Evolutionary conservation across 192 early-diverging fungal genomes (phyloP), one percentile per base, ranked within the genome.

Genomic region (Umbelopsis vinacea): DNA sequence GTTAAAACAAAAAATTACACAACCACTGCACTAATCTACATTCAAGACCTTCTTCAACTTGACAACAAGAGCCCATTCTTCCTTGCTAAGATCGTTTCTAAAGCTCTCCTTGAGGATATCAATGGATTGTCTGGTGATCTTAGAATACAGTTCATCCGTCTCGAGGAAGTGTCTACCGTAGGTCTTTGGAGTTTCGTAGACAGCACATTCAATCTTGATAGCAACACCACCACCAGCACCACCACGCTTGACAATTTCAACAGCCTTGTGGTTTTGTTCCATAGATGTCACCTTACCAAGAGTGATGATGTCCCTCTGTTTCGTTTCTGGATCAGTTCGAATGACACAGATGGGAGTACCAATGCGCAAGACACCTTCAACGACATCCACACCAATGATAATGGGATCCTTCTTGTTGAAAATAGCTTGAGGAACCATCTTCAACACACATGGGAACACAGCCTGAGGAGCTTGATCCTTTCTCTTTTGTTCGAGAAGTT

Each of bases 331-430:
- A 47, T 92, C 90, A 15, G 88, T 78, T 52, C 90, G 88, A 21
- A 94, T 84, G 3, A 97, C 96, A 78, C 94, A 97, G 22, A 99
- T 74, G 7, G 98, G 98, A 0, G 98, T 99, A 40, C 95, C 96
- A 4, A 88, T 71, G 60, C 92, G 90, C 74, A 99, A 85, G 67
- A 85, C 82, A 50, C 98, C 98, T 77, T 97, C 97, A 15, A 92
- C 54, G n/a, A 98, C 93, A 81, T 99, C 98, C 19, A 94, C 91
- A 76, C 97, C 98, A 60, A 99, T 87, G 68, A 98, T 89, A 71
- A 99, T 93, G 54, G 98, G 98, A 48, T 94, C 88, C 71, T 93
- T 89, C 84, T 96, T 96, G 81, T 97, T 98, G 83, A 98, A 93
- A n/a, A 96, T 88, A 15, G 90, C 91, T 21, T 91, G 92, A 21